Evolutionary conservation across 2,329 filamentous ascomycete genomes (phyloP).

Genomic region (Trichoderma koningiopsis): DNA sequence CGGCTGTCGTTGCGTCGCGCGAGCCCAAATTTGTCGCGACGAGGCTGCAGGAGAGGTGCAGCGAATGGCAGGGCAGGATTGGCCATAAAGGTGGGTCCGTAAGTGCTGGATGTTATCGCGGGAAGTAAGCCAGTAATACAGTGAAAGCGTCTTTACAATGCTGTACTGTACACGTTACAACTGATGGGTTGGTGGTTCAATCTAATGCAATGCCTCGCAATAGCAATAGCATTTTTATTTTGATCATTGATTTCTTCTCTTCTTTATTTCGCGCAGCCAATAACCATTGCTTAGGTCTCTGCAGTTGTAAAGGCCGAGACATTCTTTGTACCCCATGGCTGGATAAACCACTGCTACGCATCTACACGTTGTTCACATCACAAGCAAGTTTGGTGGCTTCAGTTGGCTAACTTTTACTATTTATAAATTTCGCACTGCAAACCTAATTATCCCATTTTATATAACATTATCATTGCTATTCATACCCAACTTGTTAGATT

Average conservation of each 20-base stretch:
- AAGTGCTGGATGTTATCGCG: not conserved
- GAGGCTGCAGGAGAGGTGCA: slow-evolving; percentile 33
- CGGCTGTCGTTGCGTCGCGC: slow-evolving; percentile 28
- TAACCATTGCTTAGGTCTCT: not conserved
- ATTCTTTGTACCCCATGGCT: not conserved
- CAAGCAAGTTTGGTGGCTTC: not conserved
- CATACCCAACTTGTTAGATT: slow-evolving; percentile 21
- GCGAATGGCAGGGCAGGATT: slow-evolving; percentile 33
- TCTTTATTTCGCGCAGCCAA: not conserved
- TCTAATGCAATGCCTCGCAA: not conserved
- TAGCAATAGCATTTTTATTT: not conserved
- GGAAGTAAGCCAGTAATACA: not conserved
- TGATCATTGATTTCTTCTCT: not conserved
- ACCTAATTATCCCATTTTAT: slow-evolving; percentile 23
- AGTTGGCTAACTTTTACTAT: not conserved
- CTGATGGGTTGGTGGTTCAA: not conserved
- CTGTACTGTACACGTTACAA: not conserved
- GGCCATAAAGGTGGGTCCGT: slow-evolving; percentile 30
- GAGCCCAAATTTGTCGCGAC: slow-evolving; percentile 45
- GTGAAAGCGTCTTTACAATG: too few species aligned
- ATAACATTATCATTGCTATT: slow-evolving; percentile 22
- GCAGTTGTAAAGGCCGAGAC: not conserved
- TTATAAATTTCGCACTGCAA: slow-evolving; percentile 17
- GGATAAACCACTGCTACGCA: not conserved
- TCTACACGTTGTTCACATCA: not conserved